Percentiles rank a stretch among this genome's conserved stretches.
Conservation (phyloP, 75 land plant genomes). For the Isoetes taiwanensis region DNA sequence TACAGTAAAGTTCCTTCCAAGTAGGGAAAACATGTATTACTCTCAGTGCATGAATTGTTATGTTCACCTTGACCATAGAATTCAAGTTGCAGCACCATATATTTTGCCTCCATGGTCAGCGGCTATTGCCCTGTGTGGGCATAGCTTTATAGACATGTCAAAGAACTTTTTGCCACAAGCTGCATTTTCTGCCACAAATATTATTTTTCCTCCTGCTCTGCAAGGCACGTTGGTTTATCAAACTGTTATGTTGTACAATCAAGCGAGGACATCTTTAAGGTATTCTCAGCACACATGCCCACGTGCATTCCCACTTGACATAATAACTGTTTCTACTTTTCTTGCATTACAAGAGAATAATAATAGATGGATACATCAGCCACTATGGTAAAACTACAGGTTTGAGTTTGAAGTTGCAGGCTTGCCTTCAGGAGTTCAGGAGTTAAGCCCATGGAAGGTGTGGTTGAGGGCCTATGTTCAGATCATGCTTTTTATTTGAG, state of each 20-base stretch:
- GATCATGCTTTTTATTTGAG: constrained; percentile 18
- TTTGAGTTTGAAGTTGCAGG: too few species aligned
- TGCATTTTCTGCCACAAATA: constrained; percentile 7
- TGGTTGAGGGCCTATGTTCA: constrained; percentile 24
- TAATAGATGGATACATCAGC: too few species aligned
- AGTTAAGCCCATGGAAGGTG: constrained; percentile 21
- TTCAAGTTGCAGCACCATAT: too few species aligned
- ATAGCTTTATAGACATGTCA: constrained; percentile 7
- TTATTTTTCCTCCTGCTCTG: constrained; percentile 20
- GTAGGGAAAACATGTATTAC: constrained; percentile 19
- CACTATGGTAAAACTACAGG: too few species aligned
- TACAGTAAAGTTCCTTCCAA: too few species aligned
- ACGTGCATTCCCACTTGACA: too few species aligned
- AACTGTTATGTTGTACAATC: constrained; percentile 14
- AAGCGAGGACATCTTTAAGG: constrained; percentile 15
- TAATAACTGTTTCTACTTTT: too few species aligned
- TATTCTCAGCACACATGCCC: too few species aligned
- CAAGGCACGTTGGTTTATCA: constrained; percentile 15
- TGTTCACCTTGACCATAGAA: too few species aligned
- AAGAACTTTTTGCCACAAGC: constrained; percentile 14
- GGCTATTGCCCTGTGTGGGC: constrained; percentile 3
- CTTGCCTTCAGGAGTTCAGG: constrained; percentile 10
- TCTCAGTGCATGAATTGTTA: constrained; percentile 9
- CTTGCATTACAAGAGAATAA: too few species aligned
- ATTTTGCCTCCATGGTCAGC: constrained; percentile 19